A percentile compares a stretch with the other conserved stretches of the same genome.
Evolutionary conservation across 805 yeast species (phyloP).

Genomic region (Wickerhamiella shivajii): DNA sequence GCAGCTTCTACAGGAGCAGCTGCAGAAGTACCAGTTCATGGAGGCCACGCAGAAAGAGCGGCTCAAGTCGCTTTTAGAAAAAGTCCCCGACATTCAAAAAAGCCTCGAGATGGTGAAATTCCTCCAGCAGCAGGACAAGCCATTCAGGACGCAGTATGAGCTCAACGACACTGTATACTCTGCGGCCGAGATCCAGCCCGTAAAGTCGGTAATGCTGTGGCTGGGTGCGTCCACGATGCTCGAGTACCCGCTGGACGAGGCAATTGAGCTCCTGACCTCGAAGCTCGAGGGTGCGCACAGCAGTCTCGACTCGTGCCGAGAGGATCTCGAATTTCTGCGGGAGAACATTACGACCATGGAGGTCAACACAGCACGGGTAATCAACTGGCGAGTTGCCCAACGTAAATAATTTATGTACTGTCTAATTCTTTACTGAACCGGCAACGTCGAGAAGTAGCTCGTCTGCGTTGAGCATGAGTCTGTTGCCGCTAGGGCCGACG

Average conservation of each 20-base stretch:
- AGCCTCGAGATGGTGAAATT: constrained; percentile 61
- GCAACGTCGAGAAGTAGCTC: constrained; percentile 82
- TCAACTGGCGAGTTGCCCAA: constrained; percentile 25
- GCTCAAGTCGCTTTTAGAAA: constrained; percentile 35
- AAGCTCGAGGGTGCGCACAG: constrained; percentile 50
- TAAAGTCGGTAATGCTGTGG: constrained; percentile 71
- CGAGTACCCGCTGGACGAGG: constrained; percentile 85
- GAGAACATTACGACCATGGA: constrained; percentile 95
- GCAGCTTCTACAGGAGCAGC: constrained; percentile 66
- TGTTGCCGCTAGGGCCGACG: constrained; percentile 77
- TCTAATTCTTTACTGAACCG: constrained; percentile 46
- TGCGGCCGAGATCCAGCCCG: constrained; percentile 54
- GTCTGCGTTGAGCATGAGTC: constrained; percentile 80
- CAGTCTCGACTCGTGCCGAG: constrained; percentile 49
- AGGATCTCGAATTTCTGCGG: constrained; percentile 69
- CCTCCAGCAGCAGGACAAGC: constrained; percentile 35
- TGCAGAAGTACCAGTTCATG: constrained; percentile 36
- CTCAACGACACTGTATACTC: constrained; percentile 87
- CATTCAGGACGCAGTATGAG: constrained; percentile 69
- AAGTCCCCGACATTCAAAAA: constrained; percentile 85
- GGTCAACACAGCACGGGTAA: constrained; percentile 77
- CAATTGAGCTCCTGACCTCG: constrained; percentile 48
- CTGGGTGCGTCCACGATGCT: constrained; percentile 97
- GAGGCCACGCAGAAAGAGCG: constrained; percentile 28
- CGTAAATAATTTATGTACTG: not conserved